Evolutionary conservation across 306 rosid genomes (phyloP), one percentile per base, ranked within the genome.

Genomic region (Quercus cerris): DNA sequence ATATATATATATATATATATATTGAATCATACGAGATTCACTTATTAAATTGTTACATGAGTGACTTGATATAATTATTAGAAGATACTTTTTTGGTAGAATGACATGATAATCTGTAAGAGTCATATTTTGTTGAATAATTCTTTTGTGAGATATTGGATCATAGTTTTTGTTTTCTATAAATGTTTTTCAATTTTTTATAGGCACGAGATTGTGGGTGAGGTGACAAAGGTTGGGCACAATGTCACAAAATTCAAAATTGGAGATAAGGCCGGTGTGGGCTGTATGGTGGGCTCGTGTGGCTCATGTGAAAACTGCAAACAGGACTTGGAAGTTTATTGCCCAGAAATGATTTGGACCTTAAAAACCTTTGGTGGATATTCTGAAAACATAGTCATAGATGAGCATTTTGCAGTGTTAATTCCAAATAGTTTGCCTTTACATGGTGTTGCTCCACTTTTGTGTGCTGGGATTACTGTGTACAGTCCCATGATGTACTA

Each of bases 161-260:
- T 41, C 46, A 41, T 41, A 41, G 46, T 41, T 41, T 41, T 38
- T 38, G 46, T 35, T 6, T 35, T 35, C 41, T 35, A 6, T 6
- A 6, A 35, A 35, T 35, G 9, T 35, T 35, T 35, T 35, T 35
- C 41, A 35, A 1, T 35, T 35, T 35, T 35, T 28, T 17, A 14
- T 33, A 33, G 71, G 71, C 71, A 66, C 46, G 51, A 66, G 71
- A 66, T 66, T 66, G 51, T 66, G 23, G 71, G 71, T 8, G 71
- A 66, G 19, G 71, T 66, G 49, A 66, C 51, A 31, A 66, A 66
- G 41, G 49, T 66, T 66, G 71, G 71, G 15, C 17, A 20, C 23
- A 31, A 31, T 66, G 49, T 66, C 22, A 31, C 20, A 66, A 66
- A 66, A 33, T 66, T 66, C 46, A 17, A 66, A 66, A 7, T 18